Evolutionary conservation across 202 grass and related monocot genomes (phyloP).

Genomic region (Eragrostis tef): DNA sequence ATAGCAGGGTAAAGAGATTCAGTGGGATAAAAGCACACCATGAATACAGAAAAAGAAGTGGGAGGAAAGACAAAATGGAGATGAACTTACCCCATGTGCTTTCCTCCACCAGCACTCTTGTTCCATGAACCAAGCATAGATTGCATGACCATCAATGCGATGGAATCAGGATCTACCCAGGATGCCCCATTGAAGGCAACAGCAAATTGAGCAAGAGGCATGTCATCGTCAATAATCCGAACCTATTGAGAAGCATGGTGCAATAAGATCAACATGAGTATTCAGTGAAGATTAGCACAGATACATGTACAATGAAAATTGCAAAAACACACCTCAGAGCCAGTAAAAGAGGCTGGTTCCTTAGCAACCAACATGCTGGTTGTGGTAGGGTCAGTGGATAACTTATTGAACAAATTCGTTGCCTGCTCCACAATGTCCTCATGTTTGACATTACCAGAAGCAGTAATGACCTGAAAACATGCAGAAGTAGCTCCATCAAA

Average conservation of each 20-base stretch:
- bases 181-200: conserved; percentile 95
- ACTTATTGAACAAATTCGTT: conserved; percentile 68
- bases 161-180: conserved; percentile 87
- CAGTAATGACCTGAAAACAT: conserved; percentile 81
- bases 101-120: conserved; percentile 81
- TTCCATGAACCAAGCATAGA: conserved; percentile 97
- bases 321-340: conserved; percentile 73
- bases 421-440: conserved; percentile 84
- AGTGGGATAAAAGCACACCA: neutral
- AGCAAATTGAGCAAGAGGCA: conserved; percentile 91
- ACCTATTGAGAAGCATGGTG: conserved; percentile 57
- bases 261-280: neutral
- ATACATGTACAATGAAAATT: neutral
- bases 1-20: conserved; percentile 13
- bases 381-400: conserved; percentile 87
- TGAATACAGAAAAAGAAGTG: neutral
- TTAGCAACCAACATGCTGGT: conserved; percentile 72
- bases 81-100: conserved; percentile 77
- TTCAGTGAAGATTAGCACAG: neutral
- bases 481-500: conserved; percentile 24
- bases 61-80: neutral
- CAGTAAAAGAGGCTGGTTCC: conserved; percentile 83
- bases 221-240: conserved; percentile 93
- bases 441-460: conserved; percentile 86
- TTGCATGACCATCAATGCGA: conserved; percentile 99